Percentiles rank a stretch among this genome's conserved stretches.
These are phyloP conservation scores for Cubamyces lactineus DNA, from an alignment of 768 basidiomycete species.

Conservation along the genomic window DNA sequence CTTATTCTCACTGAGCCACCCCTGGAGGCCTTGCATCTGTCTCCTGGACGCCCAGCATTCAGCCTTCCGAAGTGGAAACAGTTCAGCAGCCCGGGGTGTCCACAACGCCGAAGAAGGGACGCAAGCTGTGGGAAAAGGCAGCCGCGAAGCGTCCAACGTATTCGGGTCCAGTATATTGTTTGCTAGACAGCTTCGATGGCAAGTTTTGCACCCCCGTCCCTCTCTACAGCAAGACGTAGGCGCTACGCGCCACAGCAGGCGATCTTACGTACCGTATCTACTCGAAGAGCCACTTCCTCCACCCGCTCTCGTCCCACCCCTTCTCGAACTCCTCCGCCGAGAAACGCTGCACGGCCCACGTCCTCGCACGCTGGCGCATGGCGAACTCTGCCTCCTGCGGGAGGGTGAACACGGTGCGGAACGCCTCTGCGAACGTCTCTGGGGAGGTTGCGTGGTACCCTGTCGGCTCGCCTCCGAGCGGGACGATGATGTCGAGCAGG, in stretches of 20 bases:
- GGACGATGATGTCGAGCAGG: constrained; percentile 87
- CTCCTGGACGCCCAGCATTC: too few relatives aligned
- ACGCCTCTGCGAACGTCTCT: constrained; percentile 64
- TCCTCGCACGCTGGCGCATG: constrained; percentile 69
- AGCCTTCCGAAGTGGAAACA: too few relatives aligned
- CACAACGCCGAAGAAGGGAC: too few relatives aligned
- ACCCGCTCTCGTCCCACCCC: constrained; percentile 71
- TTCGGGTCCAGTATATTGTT: neutral
- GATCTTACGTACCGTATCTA: constrained; percentile 4
- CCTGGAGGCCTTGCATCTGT: too few relatives aligned
- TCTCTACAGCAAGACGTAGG: neutral
- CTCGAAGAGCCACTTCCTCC: constrained; percentile 42
- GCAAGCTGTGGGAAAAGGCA: too few relatives aligned
- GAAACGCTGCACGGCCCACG: constrained; percentile 73
- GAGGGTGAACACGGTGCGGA: constrained; percentile 67
- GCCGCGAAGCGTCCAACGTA: too few relatives aligned
- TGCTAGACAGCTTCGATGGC: neutral
- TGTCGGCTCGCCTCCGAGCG: constrained; percentile 71
- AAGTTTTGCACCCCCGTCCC: too few relatives aligned
- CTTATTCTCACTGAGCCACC: too few relatives aligned
- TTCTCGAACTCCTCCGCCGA: constrained; percentile 77
- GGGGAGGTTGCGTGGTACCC: constrained; percentile 81
- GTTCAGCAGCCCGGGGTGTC: too few relatives aligned
- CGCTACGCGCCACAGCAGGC: neutral
- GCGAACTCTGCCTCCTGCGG: constrained; percentile 54